Percentiles rank a stretch among this genome's conserved stretches.
These are phyloP conservation scores for Suillus brevipes DNA, from an alignment of 768 basidiomycete species.

Conservation along the genomic window DNA sequence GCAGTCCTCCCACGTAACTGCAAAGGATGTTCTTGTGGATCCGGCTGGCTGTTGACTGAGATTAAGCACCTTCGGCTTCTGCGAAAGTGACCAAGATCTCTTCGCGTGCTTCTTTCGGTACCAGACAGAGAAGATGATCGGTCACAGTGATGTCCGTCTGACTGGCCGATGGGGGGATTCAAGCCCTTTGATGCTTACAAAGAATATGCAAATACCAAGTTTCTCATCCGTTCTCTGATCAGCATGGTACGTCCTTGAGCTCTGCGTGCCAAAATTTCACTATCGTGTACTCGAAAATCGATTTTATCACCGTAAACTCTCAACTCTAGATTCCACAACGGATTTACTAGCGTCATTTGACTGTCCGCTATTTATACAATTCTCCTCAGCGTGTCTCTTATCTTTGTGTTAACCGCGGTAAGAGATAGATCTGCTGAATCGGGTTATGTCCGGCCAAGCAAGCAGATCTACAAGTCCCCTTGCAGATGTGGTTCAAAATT, in stretches of 20 bases:
- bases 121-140: not conserved
- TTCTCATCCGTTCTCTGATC: not conserved
- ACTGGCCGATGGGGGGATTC: not conserved
- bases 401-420: not conserved
- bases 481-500: not conserved
- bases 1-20: not conserved
- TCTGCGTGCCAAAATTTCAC: not conserved
- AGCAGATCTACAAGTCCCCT: not conserved
- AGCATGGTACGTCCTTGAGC: not conserved
- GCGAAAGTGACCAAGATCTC: not conserved
- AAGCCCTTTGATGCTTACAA: not conserved
- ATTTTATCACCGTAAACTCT: not conserved
- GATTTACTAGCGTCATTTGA: not conserved
- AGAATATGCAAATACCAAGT: not conserved
- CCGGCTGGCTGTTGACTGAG: not conserved
- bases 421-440: not conserved
- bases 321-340: not conserved
- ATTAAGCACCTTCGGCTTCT: not conserved
- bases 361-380: constrained; percentile 2
- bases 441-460: not conserved
- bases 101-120: not conserved
- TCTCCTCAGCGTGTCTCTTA: not conserved
- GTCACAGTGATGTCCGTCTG: no score
- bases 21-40: not conserved
- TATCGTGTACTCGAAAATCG: not conserved